A percentile compares a stretch with the other conserved stretches of the same genome.
Evolutionary conservation across 768 basidiomycete species (phyloP).

Genomic region (Mycena amicta): DNA sequence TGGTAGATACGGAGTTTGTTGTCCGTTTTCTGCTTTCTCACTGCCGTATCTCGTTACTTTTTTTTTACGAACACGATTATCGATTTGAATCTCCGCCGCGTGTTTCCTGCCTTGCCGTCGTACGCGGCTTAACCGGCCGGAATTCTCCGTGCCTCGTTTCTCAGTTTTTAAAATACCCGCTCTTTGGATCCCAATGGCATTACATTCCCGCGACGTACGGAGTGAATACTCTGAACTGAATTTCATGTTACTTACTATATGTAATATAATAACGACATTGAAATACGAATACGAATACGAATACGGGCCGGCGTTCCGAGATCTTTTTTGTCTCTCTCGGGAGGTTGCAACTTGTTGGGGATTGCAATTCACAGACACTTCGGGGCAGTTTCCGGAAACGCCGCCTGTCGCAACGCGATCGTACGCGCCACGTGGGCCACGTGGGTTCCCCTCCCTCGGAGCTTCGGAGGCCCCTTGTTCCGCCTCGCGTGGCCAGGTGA

Average conservation of each 20-base stretch:
- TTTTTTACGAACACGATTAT: too few relatives aligned
- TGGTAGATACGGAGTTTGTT: too few relatives aligned
- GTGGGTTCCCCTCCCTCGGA: neutral
- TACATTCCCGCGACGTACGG: neutral
- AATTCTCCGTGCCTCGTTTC: too few relatives aligned
- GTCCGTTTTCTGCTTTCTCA: too few relatives aligned
- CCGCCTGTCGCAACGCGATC: neutral
- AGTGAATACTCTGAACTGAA: neutral
- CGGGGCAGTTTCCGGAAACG: neutral
- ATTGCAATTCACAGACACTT: neutral
- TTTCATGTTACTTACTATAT: neutral
- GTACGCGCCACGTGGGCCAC: neutral
- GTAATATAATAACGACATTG: neutral
- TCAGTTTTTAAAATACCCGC: too few relatives aligned
- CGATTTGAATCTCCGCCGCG: too few relatives aligned
- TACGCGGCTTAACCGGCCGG: too few relatives aligned
- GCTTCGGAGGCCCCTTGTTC: neutral
- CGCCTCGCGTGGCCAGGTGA: neutral
- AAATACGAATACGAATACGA: too few relatives aligned
- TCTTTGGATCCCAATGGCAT: too few relatives aligned
- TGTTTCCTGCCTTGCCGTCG: too few relatives aligned
- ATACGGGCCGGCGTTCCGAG: neutral
- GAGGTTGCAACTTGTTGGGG: neutral
- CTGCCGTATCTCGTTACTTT: too few relatives aligned
- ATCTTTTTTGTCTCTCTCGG: neutral